A percentile compares a stretch with the other conserved stretches of the same genome.
These are phyloP conservation scores for Epicoccum nigrum DNA, from an alignment of 2,329 filamentous ascomycete species.

Conservation along the genomic window DNA sequence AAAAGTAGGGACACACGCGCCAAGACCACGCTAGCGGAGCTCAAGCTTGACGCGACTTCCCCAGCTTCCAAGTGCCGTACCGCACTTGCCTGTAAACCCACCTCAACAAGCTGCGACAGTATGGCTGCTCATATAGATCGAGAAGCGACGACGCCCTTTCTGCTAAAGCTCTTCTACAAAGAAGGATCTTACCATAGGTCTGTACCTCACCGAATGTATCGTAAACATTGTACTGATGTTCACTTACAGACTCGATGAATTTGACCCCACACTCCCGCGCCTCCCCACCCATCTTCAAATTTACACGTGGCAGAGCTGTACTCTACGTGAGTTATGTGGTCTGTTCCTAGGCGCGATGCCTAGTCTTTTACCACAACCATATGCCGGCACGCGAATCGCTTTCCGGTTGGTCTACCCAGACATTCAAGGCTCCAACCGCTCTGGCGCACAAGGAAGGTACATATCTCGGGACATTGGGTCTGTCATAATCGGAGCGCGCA, in stretches of 20 bases:
- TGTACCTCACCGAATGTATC: background rate
- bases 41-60: constrained; percentile 14
- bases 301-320: constrained; percentile 85
- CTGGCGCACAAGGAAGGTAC: constrained; percentile 65
- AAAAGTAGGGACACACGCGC: constrained; percentile 1
- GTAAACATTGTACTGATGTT: background rate
- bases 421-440: constrained; percentile 56
- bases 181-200: constrained; percentile 75
- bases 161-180: constrained; percentile 84
- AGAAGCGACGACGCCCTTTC: constrained; percentile 77
- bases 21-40: constrained; percentile 29
- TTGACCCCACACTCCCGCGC: constrained; percentile 59
- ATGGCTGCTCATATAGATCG: constrained; percentile 63
- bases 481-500: constrained; percentile 68
- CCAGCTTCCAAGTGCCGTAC: background rate
- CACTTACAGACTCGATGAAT: constrained; percentile 69
- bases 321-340: constrained; percentile 78
- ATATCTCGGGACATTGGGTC: constrained; percentile 82
- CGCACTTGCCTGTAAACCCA: too few species aligned
- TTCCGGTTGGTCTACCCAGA: constrained; percentile 89
- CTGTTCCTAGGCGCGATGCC: constrained; percentile 75
- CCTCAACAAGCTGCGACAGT: constrained; percentile 8
- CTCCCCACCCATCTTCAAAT: constrained; percentile 74
- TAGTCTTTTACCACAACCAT: constrained; percentile 71
- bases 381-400: constrained; percentile 81